Evolutionary conservation across 2,329 filamentous ascomycete genomes (phyloP).

Genomic region (Anthostomella pinea): DNA sequence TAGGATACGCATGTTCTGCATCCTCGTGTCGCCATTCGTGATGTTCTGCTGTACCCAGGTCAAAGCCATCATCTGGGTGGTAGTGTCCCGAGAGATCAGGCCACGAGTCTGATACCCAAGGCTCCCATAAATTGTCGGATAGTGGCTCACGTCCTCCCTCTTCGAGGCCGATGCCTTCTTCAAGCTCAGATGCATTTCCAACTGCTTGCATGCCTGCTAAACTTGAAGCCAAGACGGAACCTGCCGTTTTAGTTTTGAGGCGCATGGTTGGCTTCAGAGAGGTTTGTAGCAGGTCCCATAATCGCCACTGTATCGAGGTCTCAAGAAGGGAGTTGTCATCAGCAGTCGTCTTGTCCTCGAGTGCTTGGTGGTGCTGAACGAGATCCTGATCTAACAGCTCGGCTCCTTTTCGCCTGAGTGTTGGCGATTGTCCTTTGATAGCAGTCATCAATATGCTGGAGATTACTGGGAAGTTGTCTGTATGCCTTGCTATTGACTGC

Average conservation of each 20-base stretch:
- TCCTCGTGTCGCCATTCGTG: too few relatives aligned
- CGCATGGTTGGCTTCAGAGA: slow-evolving; percentile 19
- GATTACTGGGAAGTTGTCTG: slow-evolving; percentile 21
- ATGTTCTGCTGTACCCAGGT: too few relatives aligned
- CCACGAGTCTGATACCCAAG: too few relatives aligned
- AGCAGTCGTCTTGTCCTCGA: neutral
- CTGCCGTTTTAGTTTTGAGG: slow-evolving; percentile 1
- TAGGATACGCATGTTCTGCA: too few relatives aligned
- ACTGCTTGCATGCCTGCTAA: neutral
- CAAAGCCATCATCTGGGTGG: too few relatives aligned
- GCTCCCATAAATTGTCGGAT: too few relatives aligned
- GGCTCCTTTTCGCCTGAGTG: slow-evolving; percentile 18
- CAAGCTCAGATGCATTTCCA: too few relatives aligned
- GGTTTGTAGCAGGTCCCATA: slow-evolving; percentile 24
- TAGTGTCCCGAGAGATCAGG: too few relatives aligned
- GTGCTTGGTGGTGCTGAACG: neutral
- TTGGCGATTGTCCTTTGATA: slow-evolving; percentile 18
- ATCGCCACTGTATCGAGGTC: slow-evolving; percentile 13
- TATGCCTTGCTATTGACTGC: slow-evolving; percentile 20
- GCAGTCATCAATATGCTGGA: slow-evolving; percentile 22
- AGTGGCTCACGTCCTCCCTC: too few relatives aligned
- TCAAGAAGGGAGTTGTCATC: slow-evolving; percentile 3
- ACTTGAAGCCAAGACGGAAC: neutral
- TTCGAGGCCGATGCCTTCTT: too few relatives aligned
- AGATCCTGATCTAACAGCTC: slow-evolving; percentile 7